phyloP scores from a whole-genome alignment of 106 monocot genomes.

The Allium sativum region DNA sequence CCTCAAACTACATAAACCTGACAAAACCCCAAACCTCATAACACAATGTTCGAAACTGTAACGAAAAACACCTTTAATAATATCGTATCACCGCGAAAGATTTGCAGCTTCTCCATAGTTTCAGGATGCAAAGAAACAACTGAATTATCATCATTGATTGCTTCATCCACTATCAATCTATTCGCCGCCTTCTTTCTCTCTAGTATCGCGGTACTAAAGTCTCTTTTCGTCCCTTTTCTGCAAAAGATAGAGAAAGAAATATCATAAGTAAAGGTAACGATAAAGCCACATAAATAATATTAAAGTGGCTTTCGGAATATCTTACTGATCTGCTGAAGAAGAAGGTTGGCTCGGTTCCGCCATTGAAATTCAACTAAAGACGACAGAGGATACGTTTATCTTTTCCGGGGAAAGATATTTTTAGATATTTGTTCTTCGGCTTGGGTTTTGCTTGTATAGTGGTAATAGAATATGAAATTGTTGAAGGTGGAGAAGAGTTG shows the following conservation, averaged over 20 bases:
- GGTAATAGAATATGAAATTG: background rate
- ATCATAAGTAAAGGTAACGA: background rate
- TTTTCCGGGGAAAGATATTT: background rate
- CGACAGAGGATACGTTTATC: background rate
- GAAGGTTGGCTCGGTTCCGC: conserved; percentile 36
- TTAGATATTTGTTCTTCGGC: background rate
- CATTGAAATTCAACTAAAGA: conserved; percentile 13
- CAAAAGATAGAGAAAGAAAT: background rate
- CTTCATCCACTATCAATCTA: conserved; percentile 52
- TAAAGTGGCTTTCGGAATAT: background rate
- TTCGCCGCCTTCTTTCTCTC: conserved; percentile 61
- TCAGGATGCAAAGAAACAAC: conserved; percentile 40
- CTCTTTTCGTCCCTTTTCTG: conserved; percentile 54
- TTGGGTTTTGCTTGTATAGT: background rate
- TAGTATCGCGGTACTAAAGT: conserved; percentile 51
- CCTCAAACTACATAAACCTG: background rate
- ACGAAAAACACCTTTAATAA: conserved; percentile 34
- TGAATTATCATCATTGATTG: conserved; percentile 56
- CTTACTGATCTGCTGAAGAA: conserved; percentile 59
- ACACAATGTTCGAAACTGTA: background rate
- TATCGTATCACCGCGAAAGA: conserved; percentile 54
- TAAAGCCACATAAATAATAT: conserved; percentile 2
- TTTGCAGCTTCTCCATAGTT: conserved; percentile 61
- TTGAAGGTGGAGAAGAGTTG: background rate
- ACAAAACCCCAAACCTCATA: background rate